phyloP scores from a whole-genome alignment of 1,139 yeast genomes.

The Yamadazyma siamensis region DNA sequence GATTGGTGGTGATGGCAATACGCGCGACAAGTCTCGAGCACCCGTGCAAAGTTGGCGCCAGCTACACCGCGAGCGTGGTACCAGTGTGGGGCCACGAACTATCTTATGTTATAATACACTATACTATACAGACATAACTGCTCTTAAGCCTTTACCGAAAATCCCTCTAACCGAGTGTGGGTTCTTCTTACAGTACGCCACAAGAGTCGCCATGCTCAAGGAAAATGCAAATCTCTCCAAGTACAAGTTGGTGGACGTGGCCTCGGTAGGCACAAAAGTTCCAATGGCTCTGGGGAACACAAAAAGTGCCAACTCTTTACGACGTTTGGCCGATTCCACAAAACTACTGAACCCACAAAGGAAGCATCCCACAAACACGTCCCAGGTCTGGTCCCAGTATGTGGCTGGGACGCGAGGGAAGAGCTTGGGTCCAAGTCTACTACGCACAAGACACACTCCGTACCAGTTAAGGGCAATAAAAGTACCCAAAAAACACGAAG shows the following conservation, averaged over 20 bases:
- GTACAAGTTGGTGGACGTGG: constrained; percentile 22
- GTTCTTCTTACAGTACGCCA: constrained; percentile 27
- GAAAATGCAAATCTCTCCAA: constrained; percentile 30
- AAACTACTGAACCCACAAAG: constrained; percentile 34
- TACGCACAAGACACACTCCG: constrained; percentile 34
- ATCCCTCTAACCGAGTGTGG: constrained; percentile 32
- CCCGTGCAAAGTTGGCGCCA: too few species aligned
- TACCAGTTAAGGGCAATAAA: constrained; percentile 35
- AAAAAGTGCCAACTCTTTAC: constrained; percentile 39
- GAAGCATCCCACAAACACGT: constrained; percentile 28
- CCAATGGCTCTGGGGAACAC: constrained; percentile 40
- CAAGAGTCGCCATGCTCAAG: constrained; percentile 31
- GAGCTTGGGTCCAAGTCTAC: constrained; percentile 25
- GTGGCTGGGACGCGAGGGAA: constrained; percentile 27
- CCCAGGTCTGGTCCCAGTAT: constrained; percentile 29
- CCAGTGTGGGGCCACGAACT: too few species aligned
- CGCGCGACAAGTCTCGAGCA: too few species aligned
- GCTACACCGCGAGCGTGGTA: too few species aligned
- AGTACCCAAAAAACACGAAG: constrained; percentile 32
- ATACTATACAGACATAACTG: constrained; percentile 11
- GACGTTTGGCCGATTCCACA: constrained; percentile 29
- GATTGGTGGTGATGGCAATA: too few species aligned
- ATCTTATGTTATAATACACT: too few species aligned
- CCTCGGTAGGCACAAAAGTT: constrained; percentile 27
- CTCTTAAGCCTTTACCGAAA: constrained; percentile 29